phyloP scores from a whole-genome alignment of 176 grass and related monocot genomes.

The Aegilops sharonensis region DNA sequence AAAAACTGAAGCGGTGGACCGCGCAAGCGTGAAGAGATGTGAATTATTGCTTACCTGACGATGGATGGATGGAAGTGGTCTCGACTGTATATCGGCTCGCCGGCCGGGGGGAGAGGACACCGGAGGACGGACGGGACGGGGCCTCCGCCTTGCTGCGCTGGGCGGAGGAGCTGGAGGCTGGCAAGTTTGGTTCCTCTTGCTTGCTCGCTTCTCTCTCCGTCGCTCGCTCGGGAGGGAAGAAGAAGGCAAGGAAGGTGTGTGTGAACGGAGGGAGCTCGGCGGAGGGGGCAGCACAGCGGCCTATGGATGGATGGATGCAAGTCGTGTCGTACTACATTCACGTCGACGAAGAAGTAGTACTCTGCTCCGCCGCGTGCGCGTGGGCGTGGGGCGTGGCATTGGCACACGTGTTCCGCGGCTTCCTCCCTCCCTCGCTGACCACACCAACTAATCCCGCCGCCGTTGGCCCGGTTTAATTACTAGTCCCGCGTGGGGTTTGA shows the following conservation, averaged over 20 bases:
- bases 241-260: neutral
- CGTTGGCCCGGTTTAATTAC: neutral
- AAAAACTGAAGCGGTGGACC: too few relatives aligned
- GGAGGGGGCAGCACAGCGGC: neutral
- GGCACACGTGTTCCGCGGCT: constrained; percentile 27
- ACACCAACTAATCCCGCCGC: neutral
- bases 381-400: neutral
- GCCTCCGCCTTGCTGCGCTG: neutral
- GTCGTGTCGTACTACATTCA: too few relatives aligned
- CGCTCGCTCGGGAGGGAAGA: neutral
- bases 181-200: neutral
- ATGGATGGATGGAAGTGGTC: too few relatives aligned
- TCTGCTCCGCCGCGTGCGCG: neutral
- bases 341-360: too few relatives aligned
- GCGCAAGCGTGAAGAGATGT: too few relatives aligned
- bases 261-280: neutral
- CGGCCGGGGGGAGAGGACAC: too few relatives aligned
- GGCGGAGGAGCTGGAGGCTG: too few relatives aligned
- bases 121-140: too few relatives aligned
- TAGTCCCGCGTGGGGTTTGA: neutral
- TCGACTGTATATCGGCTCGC: too few relatives aligned
- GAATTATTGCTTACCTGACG: too few relatives aligned
- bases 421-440: neutral
- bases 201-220: neutral
- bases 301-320: too few relatives aligned